phyloP scores from a whole-genome alignment of 2,329 filamentous ascomycete genomes.

The Stagonosporopsis cucurbitacearum region DNA sequence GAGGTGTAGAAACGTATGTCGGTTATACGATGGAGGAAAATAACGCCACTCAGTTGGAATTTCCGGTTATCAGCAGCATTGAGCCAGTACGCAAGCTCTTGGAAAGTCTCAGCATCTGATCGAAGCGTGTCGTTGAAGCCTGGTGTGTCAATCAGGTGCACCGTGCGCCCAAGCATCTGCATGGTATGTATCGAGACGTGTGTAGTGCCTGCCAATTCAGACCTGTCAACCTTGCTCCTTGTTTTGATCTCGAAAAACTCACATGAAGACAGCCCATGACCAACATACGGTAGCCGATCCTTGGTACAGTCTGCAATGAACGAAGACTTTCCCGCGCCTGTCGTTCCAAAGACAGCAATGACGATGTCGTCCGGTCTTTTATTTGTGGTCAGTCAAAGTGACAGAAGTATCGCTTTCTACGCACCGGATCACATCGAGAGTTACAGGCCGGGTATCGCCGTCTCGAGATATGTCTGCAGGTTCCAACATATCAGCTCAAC shows the following conservation, averaged over 20 bases:
- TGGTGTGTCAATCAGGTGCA: constrained; percentile 22
- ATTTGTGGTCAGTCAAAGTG: background rate
- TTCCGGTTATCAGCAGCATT: constrained; percentile 36
- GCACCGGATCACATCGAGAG: background rate
- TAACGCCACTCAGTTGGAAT: constrained; percentile 52
- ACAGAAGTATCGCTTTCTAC: background rate
- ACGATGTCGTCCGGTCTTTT: constrained; percentile 17
- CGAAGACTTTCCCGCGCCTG: constrained; percentile 50
- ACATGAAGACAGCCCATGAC: background rate
- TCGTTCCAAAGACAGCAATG: constrained; percentile 51
- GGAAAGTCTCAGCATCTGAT: constrained; percentile 53
- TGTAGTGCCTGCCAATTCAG: background rate
- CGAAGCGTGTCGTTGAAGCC: constrained; percentile 29
- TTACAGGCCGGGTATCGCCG: background rate
- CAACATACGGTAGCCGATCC: background rate
- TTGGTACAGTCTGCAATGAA: constrained; percentile 40
- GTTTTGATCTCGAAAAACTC: background rate
- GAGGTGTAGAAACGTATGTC: constrained; percentile 52
- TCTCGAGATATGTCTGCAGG: background rate
- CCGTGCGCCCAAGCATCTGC: background rate
- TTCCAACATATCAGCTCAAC: background rate
- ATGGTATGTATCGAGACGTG: constrained; percentile 8
- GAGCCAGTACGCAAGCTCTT: constrained; percentile 52
- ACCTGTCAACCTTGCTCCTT: background rate
- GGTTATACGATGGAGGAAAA: constrained; percentile 56